Percentiles rank a stretch among this genome's conserved stretches.
These are phyloP conservation scores for Xylariales sp. DNA, from an alignment of 2,329 filamentous ascomycete species.

Conservation along the genomic window DNA sequence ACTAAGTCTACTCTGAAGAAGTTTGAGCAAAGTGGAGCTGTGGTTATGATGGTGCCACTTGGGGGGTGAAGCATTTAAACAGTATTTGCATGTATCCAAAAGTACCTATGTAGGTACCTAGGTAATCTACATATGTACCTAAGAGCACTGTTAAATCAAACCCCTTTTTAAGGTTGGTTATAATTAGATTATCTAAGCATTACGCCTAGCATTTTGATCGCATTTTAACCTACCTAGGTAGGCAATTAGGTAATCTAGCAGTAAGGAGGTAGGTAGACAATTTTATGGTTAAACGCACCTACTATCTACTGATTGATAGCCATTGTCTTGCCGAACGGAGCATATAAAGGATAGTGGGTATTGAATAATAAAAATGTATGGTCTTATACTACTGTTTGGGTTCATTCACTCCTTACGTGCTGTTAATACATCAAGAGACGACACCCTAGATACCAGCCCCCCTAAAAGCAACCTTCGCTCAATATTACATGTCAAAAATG, in stretches of 20 bases:
- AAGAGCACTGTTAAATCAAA: too few species aligned
- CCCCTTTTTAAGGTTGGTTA: too few species aligned
- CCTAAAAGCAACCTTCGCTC: conserved; percentile 44
- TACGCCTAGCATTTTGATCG: too few species aligned
- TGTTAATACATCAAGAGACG: conserved; percentile 42
- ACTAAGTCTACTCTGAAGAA: conserved; percentile 25
- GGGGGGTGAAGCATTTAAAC: conserved; percentile 9
- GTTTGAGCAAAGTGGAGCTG: conserved; percentile 36
- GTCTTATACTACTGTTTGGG: conserved; percentile 26
- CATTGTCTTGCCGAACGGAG: conserved; percentile 1
- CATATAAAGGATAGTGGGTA: conserved; percentile 26
- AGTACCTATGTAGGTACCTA: not conserved
- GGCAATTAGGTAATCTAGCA: not conserved
- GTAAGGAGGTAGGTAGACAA: too few species aligned
- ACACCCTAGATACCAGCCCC: conserved; percentile 34
- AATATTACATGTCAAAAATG: conserved; percentile 48
- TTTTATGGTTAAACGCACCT: too few species aligned
- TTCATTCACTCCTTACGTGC: conserved; percentile 35
- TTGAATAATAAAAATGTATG: conserved; percentile 33
- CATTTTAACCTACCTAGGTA: too few species aligned
- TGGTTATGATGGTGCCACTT: not conserved
- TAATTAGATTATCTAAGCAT: too few species aligned
- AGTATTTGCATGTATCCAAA: conserved; percentile 17
- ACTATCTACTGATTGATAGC: too few species aligned
- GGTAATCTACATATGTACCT: too few species aligned